Evolutionary conservation across 1,139 yeast species (phyloP).

Genomic region (Candida tetrigidarum): DNA sequence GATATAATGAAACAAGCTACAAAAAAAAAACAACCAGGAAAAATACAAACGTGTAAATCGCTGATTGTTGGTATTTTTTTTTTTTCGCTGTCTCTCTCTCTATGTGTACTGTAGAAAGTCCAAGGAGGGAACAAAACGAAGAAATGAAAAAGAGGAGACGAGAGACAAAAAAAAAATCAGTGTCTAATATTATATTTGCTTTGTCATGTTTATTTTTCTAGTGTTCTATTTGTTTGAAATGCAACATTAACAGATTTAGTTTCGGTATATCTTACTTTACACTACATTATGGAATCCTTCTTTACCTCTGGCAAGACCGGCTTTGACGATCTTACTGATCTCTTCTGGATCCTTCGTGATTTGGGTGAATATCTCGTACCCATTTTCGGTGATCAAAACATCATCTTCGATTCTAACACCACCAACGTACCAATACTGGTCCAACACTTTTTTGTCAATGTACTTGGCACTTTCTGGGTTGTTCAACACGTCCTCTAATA

Average conservation of each 20-base stretch:
- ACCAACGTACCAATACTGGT: conserved; percentile 85
- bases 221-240: neutral
- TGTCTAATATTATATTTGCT: no score
- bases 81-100: neutral
- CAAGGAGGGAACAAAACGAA: no score
- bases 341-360: conserved; percentile 87
- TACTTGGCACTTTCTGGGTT: conserved; percentile 61
- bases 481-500: conserved; percentile 67
- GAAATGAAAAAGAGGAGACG: no score
- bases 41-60: conserved; percentile 1
- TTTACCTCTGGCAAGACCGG: conserved; percentile 54
- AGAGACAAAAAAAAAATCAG: no score
- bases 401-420: conserved; percentile 98
- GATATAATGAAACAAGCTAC: conserved; percentile 51
- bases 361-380: conserved; percentile 79
- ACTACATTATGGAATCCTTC: conserved; percentile 64
- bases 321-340: conserved; percentile 73
- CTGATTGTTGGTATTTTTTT: neutral
- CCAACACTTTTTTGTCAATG: conserved; percentile 67
- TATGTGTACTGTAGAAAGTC: no score
- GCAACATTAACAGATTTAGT: neutral
- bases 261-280: conserved; percentile 21
- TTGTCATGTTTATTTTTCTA: neutral
- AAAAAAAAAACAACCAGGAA: neutral
- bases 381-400: conserved; percentile 72